Conservation (phyloP, 108 stramenopile genomes). For the Conticribra weissflogii region DNA sequence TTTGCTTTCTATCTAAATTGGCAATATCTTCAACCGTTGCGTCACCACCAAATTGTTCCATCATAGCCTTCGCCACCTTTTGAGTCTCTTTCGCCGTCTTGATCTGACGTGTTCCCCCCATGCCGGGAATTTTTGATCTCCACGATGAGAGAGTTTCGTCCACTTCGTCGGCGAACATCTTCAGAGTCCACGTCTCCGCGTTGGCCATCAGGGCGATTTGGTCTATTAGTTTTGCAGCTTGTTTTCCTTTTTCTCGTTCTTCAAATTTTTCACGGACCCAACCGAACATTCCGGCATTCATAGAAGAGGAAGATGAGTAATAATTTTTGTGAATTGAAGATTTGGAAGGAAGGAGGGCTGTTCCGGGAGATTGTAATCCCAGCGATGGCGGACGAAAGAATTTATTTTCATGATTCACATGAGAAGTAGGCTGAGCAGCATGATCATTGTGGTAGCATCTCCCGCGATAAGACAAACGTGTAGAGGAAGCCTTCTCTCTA, state of each 20-base stretch:
- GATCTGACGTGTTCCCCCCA: constrained; percentile 57
- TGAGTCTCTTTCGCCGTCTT: constrained; percentile 70
- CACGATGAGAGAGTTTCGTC: constrained; percentile 60
- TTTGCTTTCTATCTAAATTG: constrained; percentile 60
- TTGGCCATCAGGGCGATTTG: constrained; percentile 75
- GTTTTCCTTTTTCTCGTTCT: constrained; percentile 51
- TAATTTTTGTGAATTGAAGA: background rate
- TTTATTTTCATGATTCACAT: too few relatives aligned
- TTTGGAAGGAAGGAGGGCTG: constrained; percentile 5
- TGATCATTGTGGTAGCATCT: too few relatives aligned
- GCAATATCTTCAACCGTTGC: constrained; percentile 58
- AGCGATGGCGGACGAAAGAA: too few relatives aligned
- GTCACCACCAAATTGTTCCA: constrained; percentile 60
- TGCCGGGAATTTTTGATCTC: constrained; percentile 70
- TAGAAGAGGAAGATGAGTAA: background rate
- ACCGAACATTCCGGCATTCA: constrained; percentile 24
- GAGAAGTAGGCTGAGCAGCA: too few relatives aligned
- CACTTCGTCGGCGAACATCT: constrained; percentile 68
- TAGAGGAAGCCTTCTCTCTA: too few relatives aligned
- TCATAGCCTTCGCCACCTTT: constrained; percentile 50
- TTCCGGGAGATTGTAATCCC: too few relatives aligned
- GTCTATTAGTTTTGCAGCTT: constrained; percentile 65
- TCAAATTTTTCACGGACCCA: constrained; percentile 57
- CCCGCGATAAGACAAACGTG: too few relatives aligned
- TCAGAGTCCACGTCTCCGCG: constrained; percentile 62